Base-by-base conservation (phyloP, 495 filamentous ascomycete genomes). In the Cercophora newfieldiana region DNA sequence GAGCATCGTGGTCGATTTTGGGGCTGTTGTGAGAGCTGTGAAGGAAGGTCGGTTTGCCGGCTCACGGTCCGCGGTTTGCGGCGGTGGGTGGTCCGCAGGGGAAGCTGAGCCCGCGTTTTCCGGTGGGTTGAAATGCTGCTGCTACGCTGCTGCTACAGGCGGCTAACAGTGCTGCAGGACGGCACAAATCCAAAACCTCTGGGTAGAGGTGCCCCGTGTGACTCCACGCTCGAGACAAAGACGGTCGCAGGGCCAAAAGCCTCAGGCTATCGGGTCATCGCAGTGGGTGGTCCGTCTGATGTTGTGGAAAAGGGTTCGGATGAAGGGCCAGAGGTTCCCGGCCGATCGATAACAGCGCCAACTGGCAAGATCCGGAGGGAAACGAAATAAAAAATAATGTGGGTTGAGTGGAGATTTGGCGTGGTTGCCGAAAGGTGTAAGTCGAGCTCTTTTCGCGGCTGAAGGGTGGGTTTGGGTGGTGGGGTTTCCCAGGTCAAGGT, bases 1-100 rank as follows among this genome's bases (percentile, higher is more conserved):
- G 76, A 94, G 81, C 91, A 94, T 94, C 60, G 70, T 58, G 31
- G 50, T 24, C 44, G 49, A 50, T 29, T 33, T 59, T 30, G 10
- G 28, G 49, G 44, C 56, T 16, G 30, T 14, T 58, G 30, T 47
- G 64, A 29, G 63, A 47, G 63, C 29, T 37, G 29, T 28, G 55
- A 53, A 37, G 50, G 48, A 60, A 60, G 60, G 29, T 48, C 54
- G 66, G 61, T 62, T n/a, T 49, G 63, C 65, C 71, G 70, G 65
- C 69, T 37, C 44, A 62, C 67, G 67, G 67, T 69, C 67, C 67
- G 63, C 48, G 33, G 62, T 61, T 63, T 37, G 61, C 30, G 50
- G 21, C 30, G 24, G 28, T 68, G 60, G 61, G 55, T 31, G 64
- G 55, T 68, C 37, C 61, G 28, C 26, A 31, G 58, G 59, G 49